These are phyloP conservation scores for Cyclotella kingstonii DNA, from an alignment of 108 stramenopile genomes.

Conservation along the genomic window DNA sequence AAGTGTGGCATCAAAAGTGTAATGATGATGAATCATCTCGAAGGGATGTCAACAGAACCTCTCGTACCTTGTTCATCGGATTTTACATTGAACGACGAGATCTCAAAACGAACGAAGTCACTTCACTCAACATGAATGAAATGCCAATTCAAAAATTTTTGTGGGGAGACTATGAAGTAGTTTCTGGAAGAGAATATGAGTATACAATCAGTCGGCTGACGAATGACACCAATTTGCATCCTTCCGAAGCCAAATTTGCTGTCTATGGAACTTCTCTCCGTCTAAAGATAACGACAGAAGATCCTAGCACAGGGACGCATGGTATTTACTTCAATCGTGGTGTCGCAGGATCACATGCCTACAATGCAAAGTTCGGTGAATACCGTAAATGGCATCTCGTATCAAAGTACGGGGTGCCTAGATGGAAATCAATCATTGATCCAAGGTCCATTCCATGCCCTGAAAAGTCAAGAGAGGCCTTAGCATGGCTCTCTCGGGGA, in stretches of 20 bases:
- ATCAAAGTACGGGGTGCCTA: slow-evolving; percentile 9
- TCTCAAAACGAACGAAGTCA: slow-evolving; percentile 3
- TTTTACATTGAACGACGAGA: slow-evolving; percentile 35
- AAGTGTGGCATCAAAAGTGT: too few species aligned
- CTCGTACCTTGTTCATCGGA: slow-evolving; percentile 14
- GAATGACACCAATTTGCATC: not conserved
- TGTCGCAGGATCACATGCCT: slow-evolving; percentile 38
- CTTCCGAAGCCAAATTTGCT: slow-evolving; percentile 7
- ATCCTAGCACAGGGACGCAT: slow-evolving; percentile 20
- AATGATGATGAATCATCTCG: too few species aligned
- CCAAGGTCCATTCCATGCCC: slow-evolving; percentile 34
- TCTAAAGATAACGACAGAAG: slow-evolving; percentile 30
- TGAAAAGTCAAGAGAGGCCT: slow-evolving; percentile 30
- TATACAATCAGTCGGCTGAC: slow-evolving; percentile 37
- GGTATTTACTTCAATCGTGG: slow-evolving; percentile 43
- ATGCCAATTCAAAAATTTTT: slow-evolving; percentile 37
- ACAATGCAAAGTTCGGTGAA: slow-evolving; percentile 26
- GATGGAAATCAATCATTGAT: slow-evolving; percentile 26
- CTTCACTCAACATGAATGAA: slow-evolving; percentile 25
- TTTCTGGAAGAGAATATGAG: slow-evolving; percentile 18
- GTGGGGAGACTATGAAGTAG: slow-evolving; percentile 34
- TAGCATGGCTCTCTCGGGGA: slow-evolving; percentile 39
- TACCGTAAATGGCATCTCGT: slow-evolving; percentile 22
- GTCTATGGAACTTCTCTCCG: slow-evolving; percentile 13
- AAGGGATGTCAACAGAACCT: not conserved